A percentile compares a stretch with the other conserved stretches of the same genome.
Conservation (phyloP, 768 basidiomycete species). For the Termitomyces sp. region DNA sequence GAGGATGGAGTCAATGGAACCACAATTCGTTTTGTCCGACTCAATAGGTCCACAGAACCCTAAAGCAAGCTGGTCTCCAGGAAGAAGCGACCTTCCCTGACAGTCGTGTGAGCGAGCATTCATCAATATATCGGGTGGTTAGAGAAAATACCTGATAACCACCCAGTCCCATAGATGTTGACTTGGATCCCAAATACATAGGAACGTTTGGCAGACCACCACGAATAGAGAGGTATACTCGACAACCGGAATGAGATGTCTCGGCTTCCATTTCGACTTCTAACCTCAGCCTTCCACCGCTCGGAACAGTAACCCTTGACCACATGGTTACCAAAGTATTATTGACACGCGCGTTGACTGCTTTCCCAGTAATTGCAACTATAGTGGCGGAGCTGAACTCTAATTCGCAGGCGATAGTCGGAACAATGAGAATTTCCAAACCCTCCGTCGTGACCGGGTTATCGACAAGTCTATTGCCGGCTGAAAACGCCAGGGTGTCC, state of each 20-base stretch:
- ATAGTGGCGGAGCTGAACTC: conserved; percentile 49
- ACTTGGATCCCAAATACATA: conserved; percentile 58
- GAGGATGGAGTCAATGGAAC: conserved; percentile 23
- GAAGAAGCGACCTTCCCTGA: conserved; percentile 49
- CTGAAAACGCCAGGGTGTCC: conserved; percentile 53
- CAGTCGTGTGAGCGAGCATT: neutral
- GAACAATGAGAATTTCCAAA: conserved; percentile 49
- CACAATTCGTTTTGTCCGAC: conserved; percentile 10
- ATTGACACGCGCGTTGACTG: conserved; percentile 39
- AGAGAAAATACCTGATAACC: conserved; percentile 40
- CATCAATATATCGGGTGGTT: neutral
- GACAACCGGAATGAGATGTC: conserved; percentile 35
- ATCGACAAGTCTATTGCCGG: conserved; percentile 56
- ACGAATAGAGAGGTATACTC: conserved; percentile 51
- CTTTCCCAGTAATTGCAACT: conserved; percentile 55
- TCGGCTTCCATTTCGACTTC: conserved; percentile 21
- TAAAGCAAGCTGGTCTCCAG: conserved; percentile 49
- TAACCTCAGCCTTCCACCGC: conserved; percentile 40
- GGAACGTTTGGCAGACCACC: conserved; percentile 62
- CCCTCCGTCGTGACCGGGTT: conserved; percentile 49
- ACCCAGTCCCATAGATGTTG: conserved; percentile 59
- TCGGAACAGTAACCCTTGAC: conserved; percentile 43
- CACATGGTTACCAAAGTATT: conserved; percentile 39
- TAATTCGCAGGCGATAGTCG: conserved; percentile 39
- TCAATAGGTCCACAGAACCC: conserved; percentile 22